Conservation (phyloP, 78 protist species). For the Planoprotostelium fungivorum region DNA sequence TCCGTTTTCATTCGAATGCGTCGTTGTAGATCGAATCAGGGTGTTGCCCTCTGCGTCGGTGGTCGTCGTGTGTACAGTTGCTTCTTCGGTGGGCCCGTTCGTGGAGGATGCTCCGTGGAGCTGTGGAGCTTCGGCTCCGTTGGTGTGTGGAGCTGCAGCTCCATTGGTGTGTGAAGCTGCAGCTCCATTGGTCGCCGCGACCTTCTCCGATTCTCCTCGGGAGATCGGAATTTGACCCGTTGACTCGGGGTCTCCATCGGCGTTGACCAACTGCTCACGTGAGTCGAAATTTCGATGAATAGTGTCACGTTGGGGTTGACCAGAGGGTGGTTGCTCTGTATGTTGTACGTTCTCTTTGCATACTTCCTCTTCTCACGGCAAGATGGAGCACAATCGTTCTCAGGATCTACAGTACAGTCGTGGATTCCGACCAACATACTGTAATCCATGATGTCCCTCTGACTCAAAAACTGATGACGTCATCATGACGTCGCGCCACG, state of each 20-base stretch:
- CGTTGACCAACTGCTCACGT: no score
- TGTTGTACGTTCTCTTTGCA: not conserved
- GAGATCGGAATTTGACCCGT: no score
- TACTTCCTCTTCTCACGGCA: not conserved
- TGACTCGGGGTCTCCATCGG: no score
- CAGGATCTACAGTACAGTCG: not conserved
- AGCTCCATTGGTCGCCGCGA: no score
- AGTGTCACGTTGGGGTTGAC: conserved; percentile 6
- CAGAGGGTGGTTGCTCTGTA: not conserved
- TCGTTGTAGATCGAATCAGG: not conserved
- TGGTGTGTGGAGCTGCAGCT: no score
- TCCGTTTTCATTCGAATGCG: not conserved
- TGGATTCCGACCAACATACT: conserved; percentile 70
- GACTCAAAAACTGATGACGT: conserved; percentile 32
- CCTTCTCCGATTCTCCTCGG: no score
- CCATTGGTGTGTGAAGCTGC: no score
- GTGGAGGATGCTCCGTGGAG: no score
- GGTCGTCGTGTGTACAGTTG: not conserved
- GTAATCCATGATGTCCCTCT: conserved; percentile 84
- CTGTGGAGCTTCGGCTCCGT: no score
- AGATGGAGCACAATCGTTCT: not conserved
- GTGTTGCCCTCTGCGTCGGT: not conserved
- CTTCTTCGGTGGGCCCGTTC: not conserved
- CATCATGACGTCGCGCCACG: not conserved
- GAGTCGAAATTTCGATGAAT: no score